Evolutionary conservation across 768 basidiomycete species (phyloP), one percentile per base, ranked within the genome.

Genomic region (Termitomyces sp.): DNA sequence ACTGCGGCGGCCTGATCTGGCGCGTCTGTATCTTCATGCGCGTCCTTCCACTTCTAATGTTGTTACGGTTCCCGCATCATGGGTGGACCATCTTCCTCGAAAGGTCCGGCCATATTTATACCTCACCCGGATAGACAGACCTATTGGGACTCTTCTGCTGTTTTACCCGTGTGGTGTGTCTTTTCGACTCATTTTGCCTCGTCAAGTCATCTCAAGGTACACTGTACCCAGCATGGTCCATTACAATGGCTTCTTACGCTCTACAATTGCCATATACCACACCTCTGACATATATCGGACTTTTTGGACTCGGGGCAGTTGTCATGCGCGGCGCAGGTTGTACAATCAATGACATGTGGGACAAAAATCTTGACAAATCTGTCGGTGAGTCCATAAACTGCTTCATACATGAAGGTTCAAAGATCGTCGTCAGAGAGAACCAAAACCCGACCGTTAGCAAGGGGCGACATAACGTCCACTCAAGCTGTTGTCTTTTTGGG

Each of bases 301-400:
- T 98, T 1, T 98, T 98, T 65, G 95, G 92, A 2, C 67, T 87
- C 10, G 97, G 97, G 1, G 94, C 97, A 0, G 62, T 97, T 43
- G 79, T 98, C 49, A 99, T 99, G 97, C 85, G 97, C 19, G 93
- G 96, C 5, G 97, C 97, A 21, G 97, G 97, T 3, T 99, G 97
- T 70, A 98, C 93, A 2, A 96, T 99, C 62, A 99, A 99, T 68
- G 97, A 99, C 66, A 85, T 99, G 85, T 98, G 97, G 96, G 97
- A 99, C 71, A 80, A 78, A 59, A 84, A 91, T 58, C 81, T 97
- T 44, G 97, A 99, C 77, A 85, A 84, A 66, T 85, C 87, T 38
- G 97, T 98, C 47, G 93, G 95, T 94, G 65, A 60, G 78, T 64
- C 7, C 8, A 34, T 14, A 42, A 17, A 10, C 4, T 22, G 37